These are phyloP conservation scores for Backusella sp. DNA, from an alignment of 192 early-diverging fungal genomes.

Conservation along the genomic window DNA sequence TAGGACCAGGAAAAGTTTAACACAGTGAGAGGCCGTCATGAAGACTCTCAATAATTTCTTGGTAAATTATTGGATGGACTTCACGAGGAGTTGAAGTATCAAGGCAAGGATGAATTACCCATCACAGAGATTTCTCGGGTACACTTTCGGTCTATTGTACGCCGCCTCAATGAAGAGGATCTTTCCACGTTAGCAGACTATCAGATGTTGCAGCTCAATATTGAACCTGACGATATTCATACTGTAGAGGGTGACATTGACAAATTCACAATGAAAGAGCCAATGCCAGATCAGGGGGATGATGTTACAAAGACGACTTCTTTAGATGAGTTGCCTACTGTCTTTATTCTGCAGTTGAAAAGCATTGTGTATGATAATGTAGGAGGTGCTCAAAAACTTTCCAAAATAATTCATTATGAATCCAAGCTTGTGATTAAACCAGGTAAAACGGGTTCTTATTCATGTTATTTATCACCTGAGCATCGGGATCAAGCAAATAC, in stretches of 20 bases:
- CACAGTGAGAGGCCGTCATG: conserved; percentile 86
- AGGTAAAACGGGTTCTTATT: conserved; percentile 30
- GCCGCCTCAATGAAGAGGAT: conserved; percentile 61
- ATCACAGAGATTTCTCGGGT: conserved; percentile 89
- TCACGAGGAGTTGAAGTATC: conserved; percentile 82
- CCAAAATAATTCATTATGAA: conserved; percentile 79
- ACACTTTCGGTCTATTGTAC: conserved; percentile 70
- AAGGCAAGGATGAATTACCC: conserved; percentile 60
- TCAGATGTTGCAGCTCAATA: conserved; percentile 86
- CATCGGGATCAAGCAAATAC: conserved; percentile 40
- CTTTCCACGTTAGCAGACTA: too few species aligned
- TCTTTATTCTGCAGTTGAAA: conserved; percentile 95
- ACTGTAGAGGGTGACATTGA: conserved; percentile 69
- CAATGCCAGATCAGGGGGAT: too few species aligned
- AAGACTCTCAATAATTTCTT: conserved; percentile 97
- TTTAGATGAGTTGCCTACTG: conserved; percentile 82
- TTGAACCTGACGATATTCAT: conserved; percentile 65
- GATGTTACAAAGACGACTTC: conserved; percentile 82
- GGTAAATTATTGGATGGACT: conserved; percentile 90
- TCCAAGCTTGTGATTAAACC: conserved; percentile 59
- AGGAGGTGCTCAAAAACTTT: conserved; percentile 82
- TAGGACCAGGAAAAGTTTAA: too few species aligned
- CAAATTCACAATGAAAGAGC: too few species aligned
- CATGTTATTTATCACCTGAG: conserved; percentile 49
- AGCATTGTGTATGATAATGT: conserved; percentile 88